Evolutionary conservation across 164 flowering plant genomes (phyloP), one percentile per base, ranked within the genome.

Genomic region (Santalum album): DNA sequence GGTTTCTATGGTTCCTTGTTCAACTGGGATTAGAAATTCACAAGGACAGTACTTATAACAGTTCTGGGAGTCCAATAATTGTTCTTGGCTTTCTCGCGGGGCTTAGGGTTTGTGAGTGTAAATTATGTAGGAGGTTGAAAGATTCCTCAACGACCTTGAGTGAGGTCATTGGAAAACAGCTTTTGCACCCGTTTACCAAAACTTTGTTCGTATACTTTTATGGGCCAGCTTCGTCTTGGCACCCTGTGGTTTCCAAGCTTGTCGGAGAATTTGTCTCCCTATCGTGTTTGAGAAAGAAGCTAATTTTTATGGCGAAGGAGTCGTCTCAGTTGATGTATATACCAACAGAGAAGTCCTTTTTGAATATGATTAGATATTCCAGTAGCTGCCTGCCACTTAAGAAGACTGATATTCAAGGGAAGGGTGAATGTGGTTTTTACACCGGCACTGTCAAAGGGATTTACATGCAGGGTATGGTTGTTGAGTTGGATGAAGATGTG

Each of bases 401-500:
- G 21, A 63, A 67, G 49, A 56, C 24, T 44, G 46, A 19, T 18
- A 47, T 69, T n/a, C 56, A 48, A 29, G 83, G 78, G 25, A 69
- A 58, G 52, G 82, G 86, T 17, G 79, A 78, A 56, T 63, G 54
- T 36, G 75, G 80, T 29, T 17, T 48, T 15, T 92, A 84, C 62
- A 61, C 65, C 27, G 98, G 98, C 21, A 60, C 66, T 59, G 78
- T 88, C n/a, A 86, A 70, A n/a, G 94, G 84, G 15, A 56, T 80
- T 6, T 77, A 81, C 55, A 71, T 81, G 89, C 78, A 80, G 65
- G 96, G 98, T 4, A 78, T 75, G 82, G 71, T 82, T 57, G 74
- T 84, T 36, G 96, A 86, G 69, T 65, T 92, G 62, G 98, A 92
- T 44, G 61, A 72, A 46, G 82, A 79, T 40, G 95, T 89, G 48